Conservation (phyloP, 352 stramenopile species). For the Phytophthora europaea region DNA sequence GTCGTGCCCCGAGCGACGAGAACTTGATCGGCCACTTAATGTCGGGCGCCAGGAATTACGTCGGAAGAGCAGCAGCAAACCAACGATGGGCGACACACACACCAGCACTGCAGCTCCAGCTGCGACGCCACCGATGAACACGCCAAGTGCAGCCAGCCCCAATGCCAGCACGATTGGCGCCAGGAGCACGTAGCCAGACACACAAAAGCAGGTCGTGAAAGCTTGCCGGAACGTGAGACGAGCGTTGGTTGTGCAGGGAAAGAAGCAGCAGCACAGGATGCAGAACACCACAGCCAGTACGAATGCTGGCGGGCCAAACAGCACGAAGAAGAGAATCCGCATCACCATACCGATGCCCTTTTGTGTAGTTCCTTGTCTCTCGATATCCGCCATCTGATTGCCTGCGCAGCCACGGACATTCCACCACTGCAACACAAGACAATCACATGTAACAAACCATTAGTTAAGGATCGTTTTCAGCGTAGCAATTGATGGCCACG, state of each 20-base stretch:
- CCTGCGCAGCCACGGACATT: conserved; percentile 79
- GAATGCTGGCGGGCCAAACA: conserved; percentile 75
- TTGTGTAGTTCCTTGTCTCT: conserved; percentile 52
- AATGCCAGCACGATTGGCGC: conserved; percentile 51
- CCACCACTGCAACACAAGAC: conserved; percentile 64
- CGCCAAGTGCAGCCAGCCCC: conserved; percentile 36
- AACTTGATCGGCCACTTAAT: conserved; percentile 19
- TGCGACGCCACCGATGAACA: conserved; percentile 37
- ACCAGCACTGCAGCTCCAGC: conserved; percentile 39
- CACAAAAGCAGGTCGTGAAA: conserved; percentile 76
- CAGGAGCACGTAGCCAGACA: conserved; percentile 65
- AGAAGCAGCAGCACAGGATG: conserved; percentile 72
- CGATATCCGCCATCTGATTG: conserved; percentile 75
- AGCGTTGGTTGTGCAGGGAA: conserved; percentile 59
- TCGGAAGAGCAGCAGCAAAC: conserved; percentile 34
- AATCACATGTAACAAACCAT: conserved; percentile 1
- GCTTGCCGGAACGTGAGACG: conserved; percentile 59
- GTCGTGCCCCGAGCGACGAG: conserved; percentile 11
- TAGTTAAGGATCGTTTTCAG: background rate
- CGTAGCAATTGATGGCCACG: background rate
- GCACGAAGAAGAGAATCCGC: conserved; percentile 65
- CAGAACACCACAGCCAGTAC: conserved; percentile 65
- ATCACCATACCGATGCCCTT: conserved; percentile 48
- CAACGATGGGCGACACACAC: conserved; percentile 41
- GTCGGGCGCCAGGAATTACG: conserved; percentile 16